phyloP scores from a whole-genome alignment of 345 rosid species.

The Bruguiera sexangula region DNA sequence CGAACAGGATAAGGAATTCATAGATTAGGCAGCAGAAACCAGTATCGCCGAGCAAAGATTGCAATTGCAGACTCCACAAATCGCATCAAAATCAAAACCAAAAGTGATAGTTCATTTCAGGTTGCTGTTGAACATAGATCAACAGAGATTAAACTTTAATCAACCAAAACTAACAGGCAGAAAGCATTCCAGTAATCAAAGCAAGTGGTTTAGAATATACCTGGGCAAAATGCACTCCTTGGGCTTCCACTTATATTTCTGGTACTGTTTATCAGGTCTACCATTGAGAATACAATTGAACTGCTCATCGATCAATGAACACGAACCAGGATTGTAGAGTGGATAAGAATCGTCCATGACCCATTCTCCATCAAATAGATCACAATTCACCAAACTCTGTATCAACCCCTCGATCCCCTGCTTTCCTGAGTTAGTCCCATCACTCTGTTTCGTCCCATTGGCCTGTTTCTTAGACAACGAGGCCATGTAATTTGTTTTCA shows the following conservation, averaged over 20 bases:
- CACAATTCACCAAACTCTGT: constrained; percentile 54
- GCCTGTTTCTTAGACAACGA: constrained; percentile 33
- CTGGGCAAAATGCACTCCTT: constrained; percentile 80
- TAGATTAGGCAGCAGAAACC: neutral
- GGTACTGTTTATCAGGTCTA: constrained; percentile 71
- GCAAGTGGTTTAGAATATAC: constrained; percentile 22
- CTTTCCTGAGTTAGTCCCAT: constrained; percentile 32
- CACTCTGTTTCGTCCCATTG: constrained; percentile 31
- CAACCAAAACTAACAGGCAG: neutral
- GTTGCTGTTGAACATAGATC: too few relatives aligned
- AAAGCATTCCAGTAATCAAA: neutral
- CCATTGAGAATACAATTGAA: constrained; percentile 76
- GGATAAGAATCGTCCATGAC: constrained; percentile 85
- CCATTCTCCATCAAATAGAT: constrained; percentile 88
- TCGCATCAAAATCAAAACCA: too few relatives aligned
- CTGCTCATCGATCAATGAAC: constrained; percentile 76
- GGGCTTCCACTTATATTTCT: constrained; percentile 88
- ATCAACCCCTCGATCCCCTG: constrained; percentile 43
- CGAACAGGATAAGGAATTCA: too few relatives aligned
- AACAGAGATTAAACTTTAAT: neutral
- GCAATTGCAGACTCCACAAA: too few relatives aligned
- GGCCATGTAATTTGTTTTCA: constrained; percentile 39
- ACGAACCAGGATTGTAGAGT: constrained; percentile 81
- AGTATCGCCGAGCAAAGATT: too few relatives aligned
- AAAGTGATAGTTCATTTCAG: too few relatives aligned